Base-by-base conservation (phyloP, 1,284 basidiomycete species). In the Rhodotorula sp. region DNA sequence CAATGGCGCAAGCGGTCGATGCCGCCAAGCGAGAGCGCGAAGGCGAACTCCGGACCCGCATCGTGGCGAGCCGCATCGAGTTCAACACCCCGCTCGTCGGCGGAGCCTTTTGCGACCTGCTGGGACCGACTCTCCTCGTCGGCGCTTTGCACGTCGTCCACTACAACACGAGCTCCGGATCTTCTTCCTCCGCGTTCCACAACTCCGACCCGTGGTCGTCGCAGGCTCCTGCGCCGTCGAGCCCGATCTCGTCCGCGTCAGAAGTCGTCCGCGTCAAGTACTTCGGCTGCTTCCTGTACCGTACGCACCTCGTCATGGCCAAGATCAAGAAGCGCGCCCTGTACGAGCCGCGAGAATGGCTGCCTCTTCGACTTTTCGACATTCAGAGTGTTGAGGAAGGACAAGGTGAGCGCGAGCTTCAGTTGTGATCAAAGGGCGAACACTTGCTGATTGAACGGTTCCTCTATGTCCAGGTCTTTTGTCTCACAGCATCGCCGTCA, bases 321-420 rank as follows among this genome's bases (percentile, higher is more conserved):
- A 97, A 95, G 82, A 88, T 93, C 63, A 84, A 85, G 75, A 93
- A 91, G 81, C 85, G 87, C 59, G 90, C 76, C 26, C 76, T 86
- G 80, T 97, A 95, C 79, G 92, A 95, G 78, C 88, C 91, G 16
- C 86, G 86, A 68, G 90, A 94, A 79, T 97, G 92, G 90, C 89
- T 97, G 77, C 86, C 88, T 54, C 82, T 95, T 47, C 67, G 78
- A 28, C 65, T 76, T 38, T 78, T 80, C 66, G 77, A 79, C 23
- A 60, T 80, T 15, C 52, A 67, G 1, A 69, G 67, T 48, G 62
- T 78, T 43, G 63, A 71, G 19, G 78, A 79, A 12, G 76, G 77
- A 3, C 77, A 79, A 50, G 76, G 77, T 78, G 67, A 58, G 77
- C 18, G 18, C 18, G 38, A 43, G 38, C 23, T 7, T 26, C 21